Evolutionary conservation across 129 eudicot species (phyloP), one percentile per base, ranked within the genome.

Genomic region (Chrysanthemum makinoi): DNA sequence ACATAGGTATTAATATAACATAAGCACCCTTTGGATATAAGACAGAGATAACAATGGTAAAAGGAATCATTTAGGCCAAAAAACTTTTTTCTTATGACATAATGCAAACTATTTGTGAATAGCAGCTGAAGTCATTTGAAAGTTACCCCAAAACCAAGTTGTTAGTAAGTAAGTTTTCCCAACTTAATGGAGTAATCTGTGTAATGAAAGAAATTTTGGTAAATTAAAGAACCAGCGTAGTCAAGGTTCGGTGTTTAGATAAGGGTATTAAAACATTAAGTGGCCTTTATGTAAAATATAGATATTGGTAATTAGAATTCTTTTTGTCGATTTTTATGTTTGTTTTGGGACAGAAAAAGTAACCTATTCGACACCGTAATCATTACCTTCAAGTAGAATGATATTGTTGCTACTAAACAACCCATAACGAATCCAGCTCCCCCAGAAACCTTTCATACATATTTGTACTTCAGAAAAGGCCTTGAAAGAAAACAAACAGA

Each of bases 391-490:
- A 24, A 24, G 28, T 2, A 24, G 28, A 87, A 93, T 52, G 96
- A 83, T 62, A 86, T 10, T 26, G 86, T 90, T 30, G 85, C 62
- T 48, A 89, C 72, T 61, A 87, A n/a, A 73, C 96, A 83, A 55
- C 98, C 98, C 18, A 76, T 12, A 51, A 86, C 88, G 46, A 93
- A 77, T 62, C 98, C 96, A 48, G 85, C 28, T 24, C 28, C 56
- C 44, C 83, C 89, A 63, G 96, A 93, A 85, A 85, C 91, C 96
- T 93, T 79, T 17, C 78, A 69, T 13, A 16, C 51, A 60, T 12
- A 55, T n/a, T 33, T 61, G 62, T 15, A 24, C 2, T 24, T 24
- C 28, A 24, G 2, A 24, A 24, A 19, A 69, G 65, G n/a, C 39
- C 16, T n/a, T 26, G 43, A 46, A 17, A 66, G 8, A 75, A 24